Evolutionary conservation across 495 filamentous ascomycete species (phyloP).

Genomic region (Penicillium cosmopolitanum): DNA sequence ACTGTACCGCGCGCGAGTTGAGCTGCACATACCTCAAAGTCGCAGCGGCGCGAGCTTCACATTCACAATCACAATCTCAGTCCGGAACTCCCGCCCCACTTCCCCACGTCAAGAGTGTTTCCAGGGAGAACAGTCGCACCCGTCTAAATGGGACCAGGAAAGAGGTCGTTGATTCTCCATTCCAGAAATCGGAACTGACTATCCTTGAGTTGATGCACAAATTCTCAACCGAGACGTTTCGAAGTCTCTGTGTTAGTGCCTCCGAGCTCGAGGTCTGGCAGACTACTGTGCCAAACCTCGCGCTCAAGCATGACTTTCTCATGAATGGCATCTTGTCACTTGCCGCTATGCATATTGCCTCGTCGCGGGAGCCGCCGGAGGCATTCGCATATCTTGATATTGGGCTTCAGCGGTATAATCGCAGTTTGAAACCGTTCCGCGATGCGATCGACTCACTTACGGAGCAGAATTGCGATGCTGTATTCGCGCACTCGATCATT

Average conservation of each 20-base stretch:
- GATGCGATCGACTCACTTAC: slow-evolving; percentile 44
- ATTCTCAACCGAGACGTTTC: slow-evolving; percentile 28
- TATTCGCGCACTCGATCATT: slow-evolving; percentile 53
- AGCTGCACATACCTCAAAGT: slow-evolving; percentile 37
- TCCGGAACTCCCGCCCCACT: not conserved
- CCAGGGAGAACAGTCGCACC: not conserved
- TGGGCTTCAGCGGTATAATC: slow-evolving; percentile 49
- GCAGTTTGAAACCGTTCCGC: slow-evolving; percentile 46
- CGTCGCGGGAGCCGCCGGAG: slow-evolving; percentile 29
- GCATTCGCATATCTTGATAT: slow-evolving; percentile 42
- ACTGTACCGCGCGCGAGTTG: slow-evolving; percentile 37
- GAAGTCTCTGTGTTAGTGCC: slow-evolving; percentile 13
- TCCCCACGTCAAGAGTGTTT: not conserved
- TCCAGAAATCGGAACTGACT: slow-evolving; percentile 15
- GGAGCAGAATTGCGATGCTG: slow-evolving; percentile 45
- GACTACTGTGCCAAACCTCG: slow-evolving; percentile 44
- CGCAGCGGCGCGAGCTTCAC: slow-evolving; percentile 6
- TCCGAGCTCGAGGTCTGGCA: slow-evolving; percentile 25
- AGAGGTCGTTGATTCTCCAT: not conserved
- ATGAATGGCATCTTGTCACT: slow-evolving; percentile 56
- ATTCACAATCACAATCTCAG: not conserved
- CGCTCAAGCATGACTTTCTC: slow-evolving; percentile 49
- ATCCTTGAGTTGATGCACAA: slow-evolving; percentile 33
- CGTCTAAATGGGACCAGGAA: not conserved
- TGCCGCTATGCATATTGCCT: slow-evolving; percentile 54